Conservation (phyloP, 179 eudicot genomes). For the Beta lomatogona region DNA sequence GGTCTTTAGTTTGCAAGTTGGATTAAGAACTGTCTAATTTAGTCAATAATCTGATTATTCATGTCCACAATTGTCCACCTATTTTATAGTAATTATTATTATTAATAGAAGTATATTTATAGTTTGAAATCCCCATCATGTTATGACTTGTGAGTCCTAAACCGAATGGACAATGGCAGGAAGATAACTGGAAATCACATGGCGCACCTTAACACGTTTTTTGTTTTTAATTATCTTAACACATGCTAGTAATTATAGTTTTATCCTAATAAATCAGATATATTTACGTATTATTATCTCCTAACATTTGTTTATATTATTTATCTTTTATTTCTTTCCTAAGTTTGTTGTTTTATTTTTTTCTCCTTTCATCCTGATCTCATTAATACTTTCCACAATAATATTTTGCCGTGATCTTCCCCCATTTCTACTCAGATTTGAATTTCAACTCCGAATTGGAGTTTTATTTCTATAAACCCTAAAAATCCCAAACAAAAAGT, state of each 20-base stretch:
- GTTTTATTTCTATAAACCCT: conserved; percentile 2
- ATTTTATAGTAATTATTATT: no score
- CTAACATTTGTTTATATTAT: not conserved
- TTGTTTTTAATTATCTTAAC: not conserved
- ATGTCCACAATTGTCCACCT: no score
- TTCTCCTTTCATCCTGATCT: not conserved
- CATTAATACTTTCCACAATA: not conserved
- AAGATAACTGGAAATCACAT: conserved; percentile 6
- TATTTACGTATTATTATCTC: not conserved
- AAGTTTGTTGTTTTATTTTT: not conserved
- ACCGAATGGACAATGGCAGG: not conserved
- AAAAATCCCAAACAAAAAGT: not conserved
- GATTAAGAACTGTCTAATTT: not conserved
- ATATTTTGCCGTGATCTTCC: not conserved
- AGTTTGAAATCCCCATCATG: not conserved
- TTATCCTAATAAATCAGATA: not conserved
- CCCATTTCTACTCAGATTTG: not conserved
- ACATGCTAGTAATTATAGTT: not conserved
- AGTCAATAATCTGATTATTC: not conserved
- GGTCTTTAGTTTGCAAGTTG: not conserved
- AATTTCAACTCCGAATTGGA: not conserved
- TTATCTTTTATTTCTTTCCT: not conserved
- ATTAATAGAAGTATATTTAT: not conserved
- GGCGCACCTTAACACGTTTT: not conserved
- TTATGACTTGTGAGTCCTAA: not conserved